These are phyloP conservation scores for Vigna mungo DNA, from an alignment of 306 rosid species.

Conservation along the genomic window DNA sequence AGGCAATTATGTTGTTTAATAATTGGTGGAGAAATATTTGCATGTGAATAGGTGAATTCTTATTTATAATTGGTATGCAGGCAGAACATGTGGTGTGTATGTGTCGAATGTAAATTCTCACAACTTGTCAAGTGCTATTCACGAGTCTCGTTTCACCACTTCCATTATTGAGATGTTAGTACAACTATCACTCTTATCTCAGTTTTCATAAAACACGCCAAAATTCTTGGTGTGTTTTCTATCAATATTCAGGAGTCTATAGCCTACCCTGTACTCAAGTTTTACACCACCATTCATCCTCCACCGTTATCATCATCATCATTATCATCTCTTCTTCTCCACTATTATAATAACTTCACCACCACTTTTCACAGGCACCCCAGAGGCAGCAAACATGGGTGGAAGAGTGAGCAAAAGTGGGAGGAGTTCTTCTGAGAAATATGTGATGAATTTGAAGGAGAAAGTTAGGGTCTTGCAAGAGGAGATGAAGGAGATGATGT, in stretches of 20 bases:
- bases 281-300: conserved; percentile 43
- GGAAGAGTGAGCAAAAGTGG: conserved; percentile 54
- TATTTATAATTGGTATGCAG: conserved; percentile 40
- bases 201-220: conserved; percentile 39
- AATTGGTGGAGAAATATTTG: conserved; percentile 47
- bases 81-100: conserved; percentile 48
- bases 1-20: conserved; percentile 43
- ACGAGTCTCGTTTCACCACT: conserved; percentile 39
- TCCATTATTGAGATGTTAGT: conserved; percentile 47
- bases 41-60: conserved; percentile 55
- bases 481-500: conserved; percentile 65
- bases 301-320: conserved; percentile 28
- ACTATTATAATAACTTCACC: conserved; percentile 20
- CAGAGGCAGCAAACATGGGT: conserved; percentile 59
- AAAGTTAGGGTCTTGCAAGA: conserved; percentile 65
- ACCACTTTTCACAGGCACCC: background rate
- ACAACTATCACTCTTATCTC: conserved; percentile 42
- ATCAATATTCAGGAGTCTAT: conserved; percentile 42
- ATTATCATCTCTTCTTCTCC: conserved; percentile 24
- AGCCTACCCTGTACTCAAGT: conserved; percentile 30
- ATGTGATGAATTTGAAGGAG: conserved; percentile 56
- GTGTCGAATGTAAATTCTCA: conserved; percentile 39
- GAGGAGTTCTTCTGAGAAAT: conserved; percentile 45
- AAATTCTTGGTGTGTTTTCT: conserved; percentile 36
- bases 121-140: conserved; percentile 27